Evolutionary conservation across 2,329 filamentous ascomycete species (phyloP), one percentile per base, ranked within the genome.

Genomic region (Volutella citrinella): DNA sequence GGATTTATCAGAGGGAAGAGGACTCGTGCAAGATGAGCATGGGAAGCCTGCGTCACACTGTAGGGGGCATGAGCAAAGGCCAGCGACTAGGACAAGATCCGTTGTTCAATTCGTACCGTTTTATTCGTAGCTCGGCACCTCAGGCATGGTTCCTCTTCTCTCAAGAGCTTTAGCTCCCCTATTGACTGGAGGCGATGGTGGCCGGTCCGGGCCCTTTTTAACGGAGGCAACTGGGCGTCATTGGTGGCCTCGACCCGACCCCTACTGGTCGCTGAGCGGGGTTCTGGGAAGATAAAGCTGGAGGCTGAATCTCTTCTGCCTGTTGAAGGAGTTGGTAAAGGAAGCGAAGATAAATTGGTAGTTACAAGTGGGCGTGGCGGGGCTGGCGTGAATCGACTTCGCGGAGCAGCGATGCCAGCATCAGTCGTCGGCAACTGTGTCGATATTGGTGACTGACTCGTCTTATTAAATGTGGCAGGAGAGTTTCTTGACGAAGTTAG

Each of bases 181-280:
- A 79, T 78, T 13, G 75, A 78, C 48, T 78, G 66, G 3, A 79
- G 58, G 16, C 72, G 68, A 22, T 70, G 67, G 42, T 73, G 72
- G 5, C 70, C 72, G 19, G 71, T 64, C 26, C 72, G 65, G 33
- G 68, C 73, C 42, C 68, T 63, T 53, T 77, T 77, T 35, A 78
- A 48, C 5, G 75, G 75, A 7, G 75, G 75, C 4, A 79, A 59
- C 24, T 75, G 56, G 13, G 72, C 65, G 34, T 78, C 73, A 22
- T 65, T 59, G 28, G 74, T 70, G 3, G 67, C 59, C 32, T 75
- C 72, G 9, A 63, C 54, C 6, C 66, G 68, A 19, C 57, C 61
- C 38, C 66, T 61, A 48, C 60, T 43, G 32, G 49, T 43, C 4
- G 42, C 41, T 9, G 65, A 48, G 21, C 63, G 57, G 16, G 68